These are phyloP conservation scores for Stentor roeselii DNA, from an alignment of 73 alveolate species.

Conservation along the genomic window DNA sequence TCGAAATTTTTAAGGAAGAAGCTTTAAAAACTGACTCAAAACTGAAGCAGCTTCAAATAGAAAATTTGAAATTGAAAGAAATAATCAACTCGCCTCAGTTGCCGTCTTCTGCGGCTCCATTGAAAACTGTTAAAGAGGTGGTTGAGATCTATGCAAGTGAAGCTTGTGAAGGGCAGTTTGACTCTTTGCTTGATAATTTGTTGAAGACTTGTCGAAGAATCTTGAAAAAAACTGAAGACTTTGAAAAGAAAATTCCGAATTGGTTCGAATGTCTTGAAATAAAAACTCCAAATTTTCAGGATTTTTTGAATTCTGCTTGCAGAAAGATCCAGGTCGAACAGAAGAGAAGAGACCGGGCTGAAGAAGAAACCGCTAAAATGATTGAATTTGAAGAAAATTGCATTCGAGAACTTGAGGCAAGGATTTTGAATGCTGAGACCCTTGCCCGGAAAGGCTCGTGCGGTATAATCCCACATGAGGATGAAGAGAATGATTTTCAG, in stretches of 20 bases:
- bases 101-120: not conserved
- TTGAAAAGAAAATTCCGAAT: not conserved
- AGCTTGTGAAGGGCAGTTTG: not conserved
- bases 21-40: not conserved
- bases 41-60: not conserved
- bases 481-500: too few species aligned
- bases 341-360: not conserved
- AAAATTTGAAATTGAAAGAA: not conserved
- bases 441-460: not conserved
- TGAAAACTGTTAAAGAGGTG: not conserved
- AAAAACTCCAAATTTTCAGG: too few species aligned
- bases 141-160: not conserved
- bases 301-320: not conserved
- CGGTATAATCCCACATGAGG: too few species aligned
- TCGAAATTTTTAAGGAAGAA: not conserved
- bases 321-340: not conserved
- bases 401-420: not conserved
- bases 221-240: not conserved
- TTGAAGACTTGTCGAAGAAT: not conserved
- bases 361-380: not conserved
- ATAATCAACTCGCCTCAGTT: not conserved
- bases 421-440: not conserved
- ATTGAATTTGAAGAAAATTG: not conserved
- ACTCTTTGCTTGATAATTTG: slow-evolving; percentile 28
- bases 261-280: not conserved